Percentiles rank a stretch among this genome's conserved stretches.
These are phyloP conservation scores for Vitis rotundifolia DNA, from an alignment of 164 flowering plant genomes.

Conservation along the genomic window DNA sequence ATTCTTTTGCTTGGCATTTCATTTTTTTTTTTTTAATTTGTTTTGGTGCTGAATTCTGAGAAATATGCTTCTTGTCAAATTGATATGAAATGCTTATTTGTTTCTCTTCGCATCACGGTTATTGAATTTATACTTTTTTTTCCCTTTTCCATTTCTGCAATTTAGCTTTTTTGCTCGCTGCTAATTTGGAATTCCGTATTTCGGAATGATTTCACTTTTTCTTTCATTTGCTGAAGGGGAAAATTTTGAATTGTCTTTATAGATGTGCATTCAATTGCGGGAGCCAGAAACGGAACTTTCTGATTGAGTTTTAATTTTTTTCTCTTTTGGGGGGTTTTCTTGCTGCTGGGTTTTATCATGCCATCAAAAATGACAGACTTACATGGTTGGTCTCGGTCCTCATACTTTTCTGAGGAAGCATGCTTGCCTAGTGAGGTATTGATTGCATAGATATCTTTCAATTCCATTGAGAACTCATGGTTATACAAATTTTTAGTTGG, in stretches of 20 bases:
- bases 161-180: neutral
- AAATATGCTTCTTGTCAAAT: neutral
- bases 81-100: neutral
- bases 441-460: neutral
- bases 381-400: slow-evolving; percentile 41
- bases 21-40: neutral
- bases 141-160: neutral
- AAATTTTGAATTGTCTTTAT: slow-evolving; percentile 4
- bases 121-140: neutral
- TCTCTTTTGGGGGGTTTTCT: slow-evolving; percentile 9
- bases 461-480: neutral
- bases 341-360: slow-evolving; percentile 27
- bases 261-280: slow-evolving; percentile 7
- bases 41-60: neutral
- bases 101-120: too few relatives aligned
- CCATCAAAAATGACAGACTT: slow-evolving; percentile 51
- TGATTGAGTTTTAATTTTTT: neutral
- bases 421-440: slow-evolving; percentile 49
- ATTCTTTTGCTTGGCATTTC: too few relatives aligned
- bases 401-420: slow-evolving; percentile 42
- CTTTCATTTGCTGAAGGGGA: neutral
- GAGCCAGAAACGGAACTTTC: slow-evolving; percentile 5
- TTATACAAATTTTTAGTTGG: neutral
- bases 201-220: slow-evolving; percentile 1
- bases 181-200: slow-evolving; percentile 1